Base-by-base conservation (phyloP, 495 filamentous ascomycete genomes). In the Annulohypoxylon bovei region DNA sequence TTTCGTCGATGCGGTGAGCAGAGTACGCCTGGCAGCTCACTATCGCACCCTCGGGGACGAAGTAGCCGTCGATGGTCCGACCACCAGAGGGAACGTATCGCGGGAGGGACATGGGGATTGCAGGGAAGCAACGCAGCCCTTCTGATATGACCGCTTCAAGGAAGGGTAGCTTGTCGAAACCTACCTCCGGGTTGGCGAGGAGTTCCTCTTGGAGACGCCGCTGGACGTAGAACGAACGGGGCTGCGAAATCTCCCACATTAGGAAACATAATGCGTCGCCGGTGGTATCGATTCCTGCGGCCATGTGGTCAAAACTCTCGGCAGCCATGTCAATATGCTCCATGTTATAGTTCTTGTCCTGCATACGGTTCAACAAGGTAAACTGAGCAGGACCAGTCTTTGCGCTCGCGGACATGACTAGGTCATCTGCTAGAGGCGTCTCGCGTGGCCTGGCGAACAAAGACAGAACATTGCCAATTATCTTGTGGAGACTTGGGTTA, bases 81-180 rank as follows among this genome's bases (percentile, higher is more conserved):
- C 86, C 87, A 1, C 83, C 85, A 0, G 56, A 8, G 0, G 88
- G 88, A 0, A 89, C 87, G 63, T 88, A 85, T 4, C 90, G 83
- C 1, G 89, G 88, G 6, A 91, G 81, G 6, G 85, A 87, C 84
- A 90, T 90, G 6, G 90, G 89, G 28, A 92, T 91, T 2, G 88
- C 83, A 3, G 88, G 86, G 42, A 86, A 87, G 64, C 80, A 85
- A 22, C 89, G 82, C 32, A 91, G 71, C 0, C 81, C 85, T 71
- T 91, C 89, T 66, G 83, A 84, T 4, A 92, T 82, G 2, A 89
- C 81, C 2, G 89, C 89, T 49, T 90, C 87, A 1, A 91, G 83
- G 66, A 86, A 90, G 0, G 82, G 80, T 0, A 90, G 73, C 37
- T 81, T 81, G 64, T 90, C 88, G 20, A 88, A 77, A 64, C 62